phyloP scores from a whole-genome alignment of 768 basidiomycete genomes.

The Chalciporus sphaerocephalus region DNA sequence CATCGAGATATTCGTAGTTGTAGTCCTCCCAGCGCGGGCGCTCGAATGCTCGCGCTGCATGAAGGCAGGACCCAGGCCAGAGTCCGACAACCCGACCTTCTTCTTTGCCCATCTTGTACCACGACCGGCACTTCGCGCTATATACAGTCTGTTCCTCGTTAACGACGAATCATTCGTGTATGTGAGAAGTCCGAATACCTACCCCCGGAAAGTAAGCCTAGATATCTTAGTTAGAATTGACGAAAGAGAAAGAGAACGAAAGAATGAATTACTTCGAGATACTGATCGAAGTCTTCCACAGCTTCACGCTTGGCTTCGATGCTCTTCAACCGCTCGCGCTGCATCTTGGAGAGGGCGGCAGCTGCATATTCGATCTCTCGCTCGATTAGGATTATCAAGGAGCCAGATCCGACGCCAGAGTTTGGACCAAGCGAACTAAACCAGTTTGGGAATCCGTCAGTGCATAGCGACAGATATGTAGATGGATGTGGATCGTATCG shows the following conservation, averaged over 20 bases:
- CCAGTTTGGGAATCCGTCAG: slow-evolving; percentile 68
- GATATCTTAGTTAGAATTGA: background rate
- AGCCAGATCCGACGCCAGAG: slow-evolving; percentile 50
- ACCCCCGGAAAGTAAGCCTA: slow-evolving; percentile 18
- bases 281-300: slow-evolving; percentile 57
- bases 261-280: slow-evolving; percentile 42
- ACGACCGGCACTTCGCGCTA: slow-evolving; percentile 53
- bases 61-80: slow-evolving; percentile 58
- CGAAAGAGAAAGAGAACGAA: no score
- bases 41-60: slow-evolving; percentile 44
- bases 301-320: slow-evolving; percentile 58
- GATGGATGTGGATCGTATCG: slow-evolving; percentile 51
- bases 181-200: background rate
- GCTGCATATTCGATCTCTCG: slow-evolving; percentile 55
- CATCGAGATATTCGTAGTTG: slow-evolving; percentile 45
- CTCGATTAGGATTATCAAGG: slow-evolving; percentile 53
- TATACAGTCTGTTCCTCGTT: slow-evolving; percentile 47
- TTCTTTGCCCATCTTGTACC: slow-evolving; percentile 60
- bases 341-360: slow-evolving; percentile 52
- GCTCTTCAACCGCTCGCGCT: slow-evolving; percentile 57
- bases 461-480: slow-evolving; percentile 55
- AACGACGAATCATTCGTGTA: background rate
- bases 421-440: slow-evolving; percentile 58
- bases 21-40: slow-evolving; percentile 67
- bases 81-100: slow-evolving; percentile 52